Conservation (phyloP, 805 yeast species). For the Kluyveromyces starmeri region DNA sequence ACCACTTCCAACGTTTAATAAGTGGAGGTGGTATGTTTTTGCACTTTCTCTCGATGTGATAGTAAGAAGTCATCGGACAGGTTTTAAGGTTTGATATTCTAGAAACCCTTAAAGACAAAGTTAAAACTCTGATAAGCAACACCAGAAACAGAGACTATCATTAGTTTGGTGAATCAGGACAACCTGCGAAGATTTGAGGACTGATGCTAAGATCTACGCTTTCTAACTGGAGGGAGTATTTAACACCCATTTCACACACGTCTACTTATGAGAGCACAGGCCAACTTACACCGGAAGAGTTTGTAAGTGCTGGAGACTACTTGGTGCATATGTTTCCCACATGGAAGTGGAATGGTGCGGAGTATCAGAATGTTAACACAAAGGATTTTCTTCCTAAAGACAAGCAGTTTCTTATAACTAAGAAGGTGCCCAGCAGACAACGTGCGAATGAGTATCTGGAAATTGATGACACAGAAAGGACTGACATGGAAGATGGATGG, state of each 20-base stretch:
- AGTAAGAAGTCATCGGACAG: no score
- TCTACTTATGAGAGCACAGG: conserved; percentile 84
- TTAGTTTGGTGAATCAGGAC: no score
- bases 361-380: conserved; percentile 30
- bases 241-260: conserved; percentile 83
- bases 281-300: conserved; percentile 92
- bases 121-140: no score
- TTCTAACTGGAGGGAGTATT: conserved; percentile 79
- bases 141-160: no score
- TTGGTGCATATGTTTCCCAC: conserved; percentile 88
- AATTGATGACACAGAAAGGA: conserved; percentile 31
- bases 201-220: conserved; percentile 69
- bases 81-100: no score
- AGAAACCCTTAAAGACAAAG: no score
- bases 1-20: no score
- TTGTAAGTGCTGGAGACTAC: conserved; percentile 90
- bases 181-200: no score
- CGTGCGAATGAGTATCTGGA: conserved; percentile 52
- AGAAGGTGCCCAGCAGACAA: conserved; percentile 78
- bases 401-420: conserved; percentile 80
- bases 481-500: conserved; percentile 52
- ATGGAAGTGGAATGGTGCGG: conserved; percentile 78
- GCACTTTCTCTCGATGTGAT: no score
- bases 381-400: conserved; percentile 70
- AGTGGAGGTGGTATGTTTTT: no score